A percentile compares a stretch with the other conserved stretches of the same genome.
phyloP scores from a whole-genome alignment of 495 filamentous ascomycete genomes.

The Pseudotulostoma volvatum region DNA sequence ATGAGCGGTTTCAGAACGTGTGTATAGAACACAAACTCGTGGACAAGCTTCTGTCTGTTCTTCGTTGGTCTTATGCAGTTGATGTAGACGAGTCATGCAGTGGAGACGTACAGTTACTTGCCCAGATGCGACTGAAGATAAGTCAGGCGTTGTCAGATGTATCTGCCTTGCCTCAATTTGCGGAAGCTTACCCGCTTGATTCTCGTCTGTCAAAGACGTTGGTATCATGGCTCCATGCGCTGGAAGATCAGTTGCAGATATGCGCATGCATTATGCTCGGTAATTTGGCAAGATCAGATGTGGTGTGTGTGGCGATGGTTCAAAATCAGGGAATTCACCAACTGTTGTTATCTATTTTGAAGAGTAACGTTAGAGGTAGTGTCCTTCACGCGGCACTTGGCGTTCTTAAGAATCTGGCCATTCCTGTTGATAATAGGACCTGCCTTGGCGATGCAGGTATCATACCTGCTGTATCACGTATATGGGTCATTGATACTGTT shows the following conservation, averaged over 20 bases:
- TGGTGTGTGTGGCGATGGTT: constrained; percentile 41
- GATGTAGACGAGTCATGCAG: constrained; percentile 13
- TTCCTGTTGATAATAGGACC: constrained; percentile 45
- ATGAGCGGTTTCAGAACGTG: constrained; percentile 24
- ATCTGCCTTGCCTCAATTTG: constrained; percentile 41
- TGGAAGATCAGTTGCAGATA: constrained; percentile 45
- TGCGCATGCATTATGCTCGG: constrained; percentile 62
- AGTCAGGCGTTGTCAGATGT: constrained; percentile 46
- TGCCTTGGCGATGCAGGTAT: constrained; percentile 38
- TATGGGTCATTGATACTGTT: constrained; percentile 44
- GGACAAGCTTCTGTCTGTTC: constrained; percentile 15
- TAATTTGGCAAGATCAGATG: constrained; percentile 60
- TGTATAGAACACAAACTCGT: constrained; percentile 23
- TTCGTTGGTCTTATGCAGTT: constrained; percentile 17
- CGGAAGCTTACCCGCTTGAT: constrained; percentile 31
- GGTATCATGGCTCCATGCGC: constrained; percentile 33
- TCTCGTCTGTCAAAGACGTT: constrained; percentile 34
- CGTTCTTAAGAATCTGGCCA: constrained; percentile 69
- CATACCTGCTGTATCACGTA: constrained; percentile 34
- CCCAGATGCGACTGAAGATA: constrained; percentile 36
- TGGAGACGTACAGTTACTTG: constrained; percentile 36
- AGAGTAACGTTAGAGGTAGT: constrained; percentile 26
- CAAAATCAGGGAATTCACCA: constrained; percentile 34
- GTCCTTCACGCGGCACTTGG: constrained; percentile 50
- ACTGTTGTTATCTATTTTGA: constrained; percentile 37